Evolutionary conservation across 1,139 yeast species (phyloP).

Genomic region (Candida neerlandica): DNA sequence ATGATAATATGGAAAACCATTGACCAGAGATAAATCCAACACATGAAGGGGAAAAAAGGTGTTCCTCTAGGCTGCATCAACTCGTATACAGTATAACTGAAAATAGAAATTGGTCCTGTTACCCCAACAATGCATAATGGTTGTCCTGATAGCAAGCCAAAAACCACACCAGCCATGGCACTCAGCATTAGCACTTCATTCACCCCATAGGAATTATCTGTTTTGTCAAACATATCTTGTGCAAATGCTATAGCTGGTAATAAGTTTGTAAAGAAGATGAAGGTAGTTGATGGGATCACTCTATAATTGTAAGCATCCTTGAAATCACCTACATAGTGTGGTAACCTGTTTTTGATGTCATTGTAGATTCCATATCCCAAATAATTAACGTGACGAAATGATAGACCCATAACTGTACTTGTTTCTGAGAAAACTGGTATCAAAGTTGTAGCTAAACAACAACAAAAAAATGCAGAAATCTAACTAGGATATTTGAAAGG

Average conservation of each 20-base stretch:
- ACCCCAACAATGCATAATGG: constrained; percentile 97
- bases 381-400: constrained; percentile 20
- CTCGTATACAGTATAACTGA: constrained; percentile 88
- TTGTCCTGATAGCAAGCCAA: constrained; percentile 85
- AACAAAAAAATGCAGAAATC: not conserved
- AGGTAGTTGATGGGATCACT: constrained; percentile 83
- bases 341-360: constrained; percentile 59
- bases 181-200: constrained; percentile 84
- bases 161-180: constrained; percentile 86
- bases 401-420: constrained; percentile 11
- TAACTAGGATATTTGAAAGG: not conserved
- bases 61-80: constrained; percentile 65
- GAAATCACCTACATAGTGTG: constrained; percentile 77
- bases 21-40: constrained; percentile 93
- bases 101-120: constrained; percentile 91
- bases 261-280: constrained; percentile 84
- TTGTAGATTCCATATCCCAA: constrained; percentile 58
- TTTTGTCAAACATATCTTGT: constrained; percentile 93
- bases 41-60: constrained; percentile 89
- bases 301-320: constrained; percentile 82
- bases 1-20: constrained; percentile 77
- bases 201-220: constrained; percentile 83
- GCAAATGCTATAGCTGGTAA: constrained; percentile 96
- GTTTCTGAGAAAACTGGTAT: not conserved
- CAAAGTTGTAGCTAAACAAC: not conserved